Conservation (phyloP, 2,329 filamentous ascomycete species). For the Fusarium duplospermum region DNA sequence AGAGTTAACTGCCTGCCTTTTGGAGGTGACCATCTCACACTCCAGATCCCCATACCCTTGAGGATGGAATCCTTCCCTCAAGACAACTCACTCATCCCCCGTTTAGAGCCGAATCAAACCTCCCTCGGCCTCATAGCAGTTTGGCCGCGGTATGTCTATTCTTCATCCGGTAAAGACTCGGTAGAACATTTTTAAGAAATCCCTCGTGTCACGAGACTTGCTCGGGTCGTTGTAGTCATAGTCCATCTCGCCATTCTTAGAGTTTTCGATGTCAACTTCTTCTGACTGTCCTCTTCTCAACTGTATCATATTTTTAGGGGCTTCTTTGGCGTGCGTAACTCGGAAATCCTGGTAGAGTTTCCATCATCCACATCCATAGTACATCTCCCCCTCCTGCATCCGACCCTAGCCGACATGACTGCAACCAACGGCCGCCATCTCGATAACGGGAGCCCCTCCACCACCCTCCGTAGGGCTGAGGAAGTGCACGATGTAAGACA, state of each 20-base stretch:
- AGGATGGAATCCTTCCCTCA: not conserved
- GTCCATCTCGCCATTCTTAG: constrained; percentile 30
- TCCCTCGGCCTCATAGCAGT: not conserved
- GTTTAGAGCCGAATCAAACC: not conserved
- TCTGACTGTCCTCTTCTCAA: not conserved
- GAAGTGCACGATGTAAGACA: constrained; percentile 48
- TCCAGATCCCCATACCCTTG: not conserved
- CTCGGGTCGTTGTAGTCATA: constrained; percentile 13
- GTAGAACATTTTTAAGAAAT: constrained; percentile 38
- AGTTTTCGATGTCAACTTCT: constrained; percentile 20
- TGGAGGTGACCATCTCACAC: not conserved
- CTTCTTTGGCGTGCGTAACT: not conserved
- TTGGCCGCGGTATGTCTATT: not conserved
- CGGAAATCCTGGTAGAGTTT: not conserved
- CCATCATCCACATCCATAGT: not conserved
- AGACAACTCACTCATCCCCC: not conserved
- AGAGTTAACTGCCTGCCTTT: not conserved
- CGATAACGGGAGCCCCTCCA: constrained; percentile 36
- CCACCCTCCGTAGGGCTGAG: constrained; percentile 47
- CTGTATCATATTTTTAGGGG: constrained; percentile 6
- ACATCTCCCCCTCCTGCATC: not conserved
- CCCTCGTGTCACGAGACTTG: constrained; percentile 43
- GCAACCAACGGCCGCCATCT: constrained; percentile 33
- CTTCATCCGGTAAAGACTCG: constrained; percentile 43
- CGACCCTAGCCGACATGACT: constrained; percentile 41